Evolutionary conservation across 2,329 filamentous ascomycete genomes (phyloP), one percentile per base, ranked within the genome.

Genomic region (Colletotrichum echinochloae): DNA sequence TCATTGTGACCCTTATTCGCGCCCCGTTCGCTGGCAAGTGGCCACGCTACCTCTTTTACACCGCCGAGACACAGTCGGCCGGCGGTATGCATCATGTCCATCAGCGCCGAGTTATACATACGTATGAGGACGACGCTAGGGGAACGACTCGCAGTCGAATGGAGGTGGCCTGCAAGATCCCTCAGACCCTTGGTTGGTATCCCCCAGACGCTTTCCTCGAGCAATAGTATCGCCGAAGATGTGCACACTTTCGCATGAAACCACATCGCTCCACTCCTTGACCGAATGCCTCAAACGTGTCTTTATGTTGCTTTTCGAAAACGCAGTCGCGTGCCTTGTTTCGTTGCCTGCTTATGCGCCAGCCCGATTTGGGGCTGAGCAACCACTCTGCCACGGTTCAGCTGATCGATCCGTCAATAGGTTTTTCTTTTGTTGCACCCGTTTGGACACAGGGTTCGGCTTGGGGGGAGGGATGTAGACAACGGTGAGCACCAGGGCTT

Each of bases 11-110:
- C 30, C 59, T 35, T 35, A 59, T 59, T 30, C 11, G 30, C 49
- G 46, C 54, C 67, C 26, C 18, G 33, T 57, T 59, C 59, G 57
- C 37, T 67, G 57, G 64, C 57, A 39, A 51, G 26, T 46, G 51
- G 57, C 62, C 56, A 66, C 63, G 44, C 57, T 62, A 57, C 51
- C 51, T 56, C 28, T 49, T n/a, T 20, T 30, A 37, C 28, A 52
- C 41, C 39, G 57, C 67, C 65, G 57, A 59, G 37, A 39, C 52
- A 14, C 26, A 46, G 51, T 41, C 66, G 41, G 39, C 28, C 66
- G 56, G 30, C 51, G 39, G 39, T 49, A 49, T 66, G 63, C 51
- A 56, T 63, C 46, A 59, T 60, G 64, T 30, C 57, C 46, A 67
- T 63, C 56, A 67, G 18, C 57, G 41, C 30, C 68, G 57, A 49